These are phyloP conservation scores for Pseudoturritis turrita DNA, from an alignment of 345 rosid genomes.

Conservation along the genomic window DNA sequence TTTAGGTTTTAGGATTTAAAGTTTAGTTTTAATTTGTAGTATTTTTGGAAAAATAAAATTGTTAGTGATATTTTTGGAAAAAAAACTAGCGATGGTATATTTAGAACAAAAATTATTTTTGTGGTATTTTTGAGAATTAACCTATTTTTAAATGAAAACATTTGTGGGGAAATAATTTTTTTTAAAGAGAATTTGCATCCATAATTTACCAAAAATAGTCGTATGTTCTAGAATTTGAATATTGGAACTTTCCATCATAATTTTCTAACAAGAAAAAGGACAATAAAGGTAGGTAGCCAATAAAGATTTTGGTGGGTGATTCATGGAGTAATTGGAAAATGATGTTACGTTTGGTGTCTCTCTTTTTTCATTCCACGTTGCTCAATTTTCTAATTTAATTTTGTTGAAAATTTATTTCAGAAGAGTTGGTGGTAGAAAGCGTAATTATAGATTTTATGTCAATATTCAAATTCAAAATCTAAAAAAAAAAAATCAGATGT, in stretches of 20 bases:
- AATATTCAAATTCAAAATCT: neutral
- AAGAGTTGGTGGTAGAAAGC: slow-evolving; percentile 9
- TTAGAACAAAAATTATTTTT: no score
- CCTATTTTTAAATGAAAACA: no score
- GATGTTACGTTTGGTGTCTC: neutral
- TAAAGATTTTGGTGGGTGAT: slow-evolving; percentile 17
- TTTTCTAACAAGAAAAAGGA: slow-evolving; percentile 24
- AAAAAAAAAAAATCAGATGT: neutral
- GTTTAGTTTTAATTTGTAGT: no score
- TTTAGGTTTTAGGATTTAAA: no score
- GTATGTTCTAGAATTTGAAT: neutral
- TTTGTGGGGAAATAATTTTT: no score
- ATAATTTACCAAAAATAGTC: neutral
- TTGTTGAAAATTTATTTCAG: neutral
- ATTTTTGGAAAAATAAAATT: no score
- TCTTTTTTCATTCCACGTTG: neutral
- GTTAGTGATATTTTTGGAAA: no score
- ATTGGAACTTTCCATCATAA: slow-evolving; percentile 18
- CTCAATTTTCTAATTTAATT: neutral
- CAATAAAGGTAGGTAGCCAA: slow-evolving; percentile 27
- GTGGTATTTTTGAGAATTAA: no score
- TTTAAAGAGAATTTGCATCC: neutral
- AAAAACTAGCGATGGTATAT: no score
- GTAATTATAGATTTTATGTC: slow-evolving; percentile 5
- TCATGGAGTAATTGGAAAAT: slow-evolving; percentile 12